A percentile compares a stretch with the other conserved stretches of the same genome.
Evolutionary conservation across 2,329 filamentous ascomycete genomes (phyloP).

Genomic region (Fusarium sp.): DNA sequence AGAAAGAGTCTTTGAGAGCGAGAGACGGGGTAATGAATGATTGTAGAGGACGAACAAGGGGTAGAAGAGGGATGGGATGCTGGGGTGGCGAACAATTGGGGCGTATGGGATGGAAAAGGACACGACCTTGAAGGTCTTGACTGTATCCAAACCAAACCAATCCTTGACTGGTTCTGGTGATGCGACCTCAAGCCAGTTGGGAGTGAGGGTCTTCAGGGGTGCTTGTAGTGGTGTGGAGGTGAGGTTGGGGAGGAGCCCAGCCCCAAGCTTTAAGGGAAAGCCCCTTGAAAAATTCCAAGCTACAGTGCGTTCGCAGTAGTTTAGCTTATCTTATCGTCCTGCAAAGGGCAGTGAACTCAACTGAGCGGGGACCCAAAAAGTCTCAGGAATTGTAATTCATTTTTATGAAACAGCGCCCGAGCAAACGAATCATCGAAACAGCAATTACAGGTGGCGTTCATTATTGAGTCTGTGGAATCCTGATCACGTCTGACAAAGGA

Average conservation of each 20-base stretch:
- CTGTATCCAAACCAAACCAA: neutral
- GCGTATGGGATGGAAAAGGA: conserved; percentile 25
- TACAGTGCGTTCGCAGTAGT: conserved; percentile 19
- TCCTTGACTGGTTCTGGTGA: conserved; percentile 9
- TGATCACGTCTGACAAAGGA: conserved; percentile 7
- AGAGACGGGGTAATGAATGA: conserved; percentile 40
- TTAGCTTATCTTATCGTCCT: conserved; percentile 33
- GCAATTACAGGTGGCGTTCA: neutral
- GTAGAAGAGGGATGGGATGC: conserved; percentile 33
- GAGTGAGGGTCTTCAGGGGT: conserved; percentile 20
- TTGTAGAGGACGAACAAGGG: conserved; percentile 29
- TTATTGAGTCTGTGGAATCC: neutral
- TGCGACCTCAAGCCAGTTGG: conserved; percentile 20
- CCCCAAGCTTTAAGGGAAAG: conserved; percentile 6
- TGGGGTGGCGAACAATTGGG: conserved; percentile 40
- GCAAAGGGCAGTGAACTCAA: conserved; percentile 9
- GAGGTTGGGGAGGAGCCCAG: conserved; percentile 29
- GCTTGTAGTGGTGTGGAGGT: conserved; percentile 29
- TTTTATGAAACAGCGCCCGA: conserved; percentile 34
- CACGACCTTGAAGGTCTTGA: conserved; percentile 12
- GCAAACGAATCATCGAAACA: conserved; percentile 29
- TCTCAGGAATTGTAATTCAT: conserved; percentile 26
- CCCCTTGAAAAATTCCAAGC: conserved; percentile 21
- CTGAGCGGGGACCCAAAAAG: neutral
- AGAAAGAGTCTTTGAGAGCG: conserved; percentile 18